Evolutionary conservation across 176 grass and related monocot species (phyloP), one percentile per base, ranked within the genome.

Genomic region (Puya raimondii): DNA sequence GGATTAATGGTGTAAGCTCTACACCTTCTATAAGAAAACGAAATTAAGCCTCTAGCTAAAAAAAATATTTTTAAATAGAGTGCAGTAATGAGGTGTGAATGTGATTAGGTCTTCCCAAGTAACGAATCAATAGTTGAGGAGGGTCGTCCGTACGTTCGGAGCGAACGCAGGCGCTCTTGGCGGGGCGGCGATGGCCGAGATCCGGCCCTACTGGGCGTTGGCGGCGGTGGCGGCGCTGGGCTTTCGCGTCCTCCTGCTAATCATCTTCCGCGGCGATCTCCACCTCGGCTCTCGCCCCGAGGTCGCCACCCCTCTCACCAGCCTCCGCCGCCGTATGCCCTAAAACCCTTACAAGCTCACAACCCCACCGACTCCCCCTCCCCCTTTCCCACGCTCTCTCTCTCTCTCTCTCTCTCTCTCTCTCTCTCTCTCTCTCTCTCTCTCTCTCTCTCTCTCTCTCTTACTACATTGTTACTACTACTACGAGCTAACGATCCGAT

Each of bases 291-390:
- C 88, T 70, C 88, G 88, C 64, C 85, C 84, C 18, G 91, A 90
- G 82, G 76, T 96, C 76, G 85, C 91, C 48, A 96, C 87, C 26
- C 91, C 91, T 49, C 79, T 96, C 50, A 90, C 91, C 66, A 90
- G 86, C 64, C 74, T 96, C 69, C 87, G 84, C 74, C 81, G 87
- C 72, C 69, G 89, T 97, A 85, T 70, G 93, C 79, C 18, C 20
- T 27, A 65, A 67, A 59, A 17, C 6, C 71, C 13, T 2, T n/a
- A n/a, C n/a, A n/a, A n/a, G n/a, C n/a, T n/a, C n/a, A n/a, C n/a
- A n/a, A n/a, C n/a, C n/a, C n/a, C n/a, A n/a, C n/a, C n/a, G n/a
- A 10, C 67, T 64, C 33, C 51, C 16, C 65, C 27, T 78, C 50
- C 70, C 70, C 9, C 33, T 42, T 42, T 42, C 33, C 33, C 5